phyloP scores from a whole-genome alignment of 176 grass and related monocot species.

The Puya raimondii region DNA sequence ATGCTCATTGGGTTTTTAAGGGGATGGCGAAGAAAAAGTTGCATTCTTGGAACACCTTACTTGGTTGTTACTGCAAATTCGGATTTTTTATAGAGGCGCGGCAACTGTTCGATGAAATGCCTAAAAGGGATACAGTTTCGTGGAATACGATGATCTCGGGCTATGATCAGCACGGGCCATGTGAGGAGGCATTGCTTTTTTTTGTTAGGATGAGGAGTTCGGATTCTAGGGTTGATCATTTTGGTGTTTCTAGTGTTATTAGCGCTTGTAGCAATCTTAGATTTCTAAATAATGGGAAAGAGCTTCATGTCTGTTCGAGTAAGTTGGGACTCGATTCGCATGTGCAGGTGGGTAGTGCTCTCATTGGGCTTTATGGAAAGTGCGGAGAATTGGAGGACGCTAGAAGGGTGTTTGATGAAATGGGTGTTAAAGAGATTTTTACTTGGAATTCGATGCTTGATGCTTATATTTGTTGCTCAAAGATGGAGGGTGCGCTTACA shows the following conservation, averaged over 20 bases:
- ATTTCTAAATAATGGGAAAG: slow-evolving; percentile 9
- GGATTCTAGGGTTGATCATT: slow-evolving; percentile 10
- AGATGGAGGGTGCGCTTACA: slow-evolving; percentile 7
- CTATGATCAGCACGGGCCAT: slow-evolving; percentile 18
- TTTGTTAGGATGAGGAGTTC: slow-evolving; percentile 16
- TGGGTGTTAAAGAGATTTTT: slow-evolving; percentile 13
- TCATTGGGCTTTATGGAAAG: slow-evolving; percentile 16
- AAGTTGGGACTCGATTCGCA: slow-evolving; percentile 23
- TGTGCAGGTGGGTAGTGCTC: slow-evolving; percentile 18
- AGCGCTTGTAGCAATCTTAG: slow-evolving; percentile 25
- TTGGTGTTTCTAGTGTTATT: slow-evolving; percentile 11
- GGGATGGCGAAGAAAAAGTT: slow-evolving; percentile 10
- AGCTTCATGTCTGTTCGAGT: slow-evolving; percentile 9
- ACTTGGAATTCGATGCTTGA: slow-evolving; percentile 27
- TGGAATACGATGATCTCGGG: slow-evolving; percentile 25
- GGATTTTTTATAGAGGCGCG: slow-evolving; percentile 16
- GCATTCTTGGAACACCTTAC: slow-evolving; percentile 26
- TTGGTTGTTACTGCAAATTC: slow-evolving; percentile 14
- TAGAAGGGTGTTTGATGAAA: slow-evolving; percentile 11
- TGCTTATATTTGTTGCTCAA: slow-evolving; percentile 19
- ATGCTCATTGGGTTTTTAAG: slow-evolving; percentile 16
- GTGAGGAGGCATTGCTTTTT: slow-evolving; percentile 13
- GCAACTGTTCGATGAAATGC: slow-evolving; percentile 22
- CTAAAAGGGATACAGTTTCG: slow-evolving; percentile 13
- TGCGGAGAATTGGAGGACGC: slow-evolving; percentile 16